Evolutionary conservation across 495 filamentous ascomycete genomes (phyloP), one percentile per base, ranked within the genome.

Genomic region (Lasiosphaeria miniovina): DNA sequence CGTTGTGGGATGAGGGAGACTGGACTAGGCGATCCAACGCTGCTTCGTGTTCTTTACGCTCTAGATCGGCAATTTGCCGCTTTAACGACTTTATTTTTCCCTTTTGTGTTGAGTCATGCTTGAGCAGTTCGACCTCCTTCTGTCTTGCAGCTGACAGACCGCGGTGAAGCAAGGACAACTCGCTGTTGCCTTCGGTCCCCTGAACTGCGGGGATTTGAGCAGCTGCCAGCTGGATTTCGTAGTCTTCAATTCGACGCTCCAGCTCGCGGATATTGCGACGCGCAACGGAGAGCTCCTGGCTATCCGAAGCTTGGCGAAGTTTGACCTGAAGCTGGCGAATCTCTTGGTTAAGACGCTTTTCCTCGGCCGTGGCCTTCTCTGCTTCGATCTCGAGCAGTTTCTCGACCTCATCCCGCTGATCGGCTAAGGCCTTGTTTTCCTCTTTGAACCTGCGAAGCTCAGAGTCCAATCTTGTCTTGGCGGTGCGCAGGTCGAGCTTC

Each of bases 21-120:
- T 46, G 17, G 10, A 54, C 63, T 7, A 75, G 61, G 0, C 71
- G 69, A 12, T 71, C 68, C 11, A 81, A 68, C 36, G 75, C 72
- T 3, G 72, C 74, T 32, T 83, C 76, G 48, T 79, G 74, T 6
- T 68, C 64, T 50, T 72, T 73, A 11, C 78, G 71, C 62, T 84
- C 81, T 40, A 82, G 72, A 10, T 81, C 76, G 46, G 70, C 62
- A 35, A 83, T 72, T 58, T 82, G 76, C 33, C 71, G 71, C 58
- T 79, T 80, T 41, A 84, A 68, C 11, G 71, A 61, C 38, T 80
- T 78, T 60, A 79, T 67, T 40, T 65, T 61, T n/a, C 82, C 80
- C 58, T 85, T 87, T 43, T 86, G 83, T 12, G 82, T 69, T 15
- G 79, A 76, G 62, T 90, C 88, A 9, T 84, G 84, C 66, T 87